Evolutionary conservation across 176 grass and related monocot species (phyloP), one percentile per base, ranked within the genome.

Genomic region (Typha latifolia): DNA sequence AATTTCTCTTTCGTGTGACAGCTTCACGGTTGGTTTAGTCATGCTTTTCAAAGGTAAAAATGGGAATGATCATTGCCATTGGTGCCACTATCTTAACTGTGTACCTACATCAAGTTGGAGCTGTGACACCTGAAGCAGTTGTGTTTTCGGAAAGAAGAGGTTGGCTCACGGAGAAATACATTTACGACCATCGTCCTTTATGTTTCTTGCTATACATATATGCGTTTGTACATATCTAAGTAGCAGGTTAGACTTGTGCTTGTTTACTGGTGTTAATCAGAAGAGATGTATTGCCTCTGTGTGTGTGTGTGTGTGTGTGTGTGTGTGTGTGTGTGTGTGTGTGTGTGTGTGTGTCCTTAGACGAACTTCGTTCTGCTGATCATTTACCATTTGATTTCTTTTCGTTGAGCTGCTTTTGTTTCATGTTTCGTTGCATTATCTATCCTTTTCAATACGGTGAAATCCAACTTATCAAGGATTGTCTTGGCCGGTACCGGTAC

Each of bases 21-120:
- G 93, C 71, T 87, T 97, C 49, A 62, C 63, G n/a, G 22, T 90
- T 72, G 74, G 83, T 13, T 69, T 97, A 67, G 85, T 97, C 50
- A 97, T 97, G 93, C 82, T 97, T 26, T 97, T 90, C 76, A 76
- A 82, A 64, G 93, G 93, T 48, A 89, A 92, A 76, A 97, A 97
- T 23, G 88, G 85, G 69, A 89, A 82, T 6, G 83, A 97, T 37
- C 83, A 84, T 43, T 97, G 93, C 78, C 83, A 80, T 79, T 97
- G 93, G 93, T 97, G 93, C 68, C 93, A 86, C 70, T 97, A 97
- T 74, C 81, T 97, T 63, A 73, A 97, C 78, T 97, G 93, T 34
- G 75, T 97, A 73, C 93, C 93, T 5, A 92, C 93, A 63, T 97
- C 93, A 14, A 89, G 79, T 37, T 97, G 93, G 93, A 92, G 69